A percentile compares a stretch with the other conserved stretches of the same genome.
Conservation (phyloP, 768 basidiomycete genomes). For the Macrolepiota albuminosa region DNA sequence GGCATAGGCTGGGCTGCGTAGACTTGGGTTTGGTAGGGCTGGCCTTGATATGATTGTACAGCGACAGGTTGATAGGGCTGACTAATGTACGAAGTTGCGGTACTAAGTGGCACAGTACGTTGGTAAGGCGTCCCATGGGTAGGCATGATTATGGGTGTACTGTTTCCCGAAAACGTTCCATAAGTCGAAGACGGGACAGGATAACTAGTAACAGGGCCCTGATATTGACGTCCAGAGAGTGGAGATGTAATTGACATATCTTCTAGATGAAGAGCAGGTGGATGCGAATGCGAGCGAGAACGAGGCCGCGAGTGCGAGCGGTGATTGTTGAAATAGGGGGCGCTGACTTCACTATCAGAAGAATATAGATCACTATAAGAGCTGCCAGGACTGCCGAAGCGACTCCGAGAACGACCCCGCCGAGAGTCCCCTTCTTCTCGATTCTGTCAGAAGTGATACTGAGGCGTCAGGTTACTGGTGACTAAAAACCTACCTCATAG, state of each 20-base stretch:
- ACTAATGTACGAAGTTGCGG: constrained; percentile 21
- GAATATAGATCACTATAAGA: constrained; percentile 34
- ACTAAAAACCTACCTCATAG: constrained; percentile 34
- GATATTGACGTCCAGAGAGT: constrained; percentile 9
- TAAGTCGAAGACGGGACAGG: constrained; percentile 12
- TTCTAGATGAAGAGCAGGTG: constrained; percentile 21
- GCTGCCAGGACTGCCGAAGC: constrained; percentile 11
- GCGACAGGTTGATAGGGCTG: neutral
- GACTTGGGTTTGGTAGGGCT: neutral
- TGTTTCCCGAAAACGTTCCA: constrained; percentile 20
- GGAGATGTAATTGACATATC: constrained; percentile 6
- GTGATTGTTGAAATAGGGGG: constrained; percentile 15
- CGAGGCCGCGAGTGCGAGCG: constrained; percentile 28
- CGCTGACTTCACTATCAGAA: constrained; percentile 29
- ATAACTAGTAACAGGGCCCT: constrained; percentile 10
- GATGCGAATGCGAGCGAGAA: constrained; percentile 33
- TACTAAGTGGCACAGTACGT: constrained; percentile 17
- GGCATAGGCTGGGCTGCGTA: constrained; percentile 13
- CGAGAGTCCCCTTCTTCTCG: constrained; percentile 24
- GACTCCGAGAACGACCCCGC: constrained; percentile 29
- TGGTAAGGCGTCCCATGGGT: constrained; percentile 22
- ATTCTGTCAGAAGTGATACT: constrained; percentile 19
- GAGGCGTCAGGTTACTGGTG: neutral
- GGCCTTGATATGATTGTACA: neutral
- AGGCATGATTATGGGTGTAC: constrained; percentile 16